phyloP scores from a whole-genome alignment of 352 stramenopile genomes.

The Elongisporangium anandrum region DNA sequence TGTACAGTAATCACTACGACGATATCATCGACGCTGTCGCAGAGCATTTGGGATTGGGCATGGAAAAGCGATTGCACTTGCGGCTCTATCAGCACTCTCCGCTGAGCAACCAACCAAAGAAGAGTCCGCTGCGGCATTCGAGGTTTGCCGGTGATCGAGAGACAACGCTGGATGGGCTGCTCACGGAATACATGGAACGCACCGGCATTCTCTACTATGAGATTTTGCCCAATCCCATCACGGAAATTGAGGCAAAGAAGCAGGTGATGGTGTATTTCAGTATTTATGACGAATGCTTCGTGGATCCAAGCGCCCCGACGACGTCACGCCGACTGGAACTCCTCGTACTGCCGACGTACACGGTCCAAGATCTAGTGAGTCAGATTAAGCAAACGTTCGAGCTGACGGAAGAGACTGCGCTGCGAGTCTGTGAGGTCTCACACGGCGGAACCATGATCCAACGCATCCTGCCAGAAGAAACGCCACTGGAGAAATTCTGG shows the following conservation, averaged over 20 bases:
- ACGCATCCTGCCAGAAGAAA: slow-evolving; percentile 30
- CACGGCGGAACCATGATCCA: slow-evolving; percentile 56
- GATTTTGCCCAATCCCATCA: slow-evolving; percentile 67
- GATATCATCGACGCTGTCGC: slow-evolving; percentile 66
- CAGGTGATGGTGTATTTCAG: slow-evolving; percentile 71
- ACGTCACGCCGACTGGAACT: slow-evolving; percentile 47
- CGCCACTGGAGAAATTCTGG: slow-evolving; percentile 51
- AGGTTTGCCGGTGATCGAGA: slow-evolving; percentile 49
- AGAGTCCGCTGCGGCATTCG: slow-evolving; percentile 58
- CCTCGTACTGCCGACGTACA: slow-evolving; percentile 50
- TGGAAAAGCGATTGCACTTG: slow-evolving; percentile 45
- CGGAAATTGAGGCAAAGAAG: slow-evolving; percentile 84
- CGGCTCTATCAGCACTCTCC: slow-evolving; percentile 83
- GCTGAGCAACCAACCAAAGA: slow-evolving; percentile 57
- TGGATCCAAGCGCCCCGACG: slow-evolving; percentile 25
- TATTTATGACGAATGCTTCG: slow-evolving; percentile 72
- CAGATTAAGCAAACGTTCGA: slow-evolving; percentile 44
- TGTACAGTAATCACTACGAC: slow-evolving; percentile 73
- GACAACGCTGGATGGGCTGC: slow-evolving; percentile 66
- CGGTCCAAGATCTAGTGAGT: slow-evolving; percentile 41
- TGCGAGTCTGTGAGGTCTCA: slow-evolving; percentile 63
- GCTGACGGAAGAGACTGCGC: slow-evolving; percentile 21
- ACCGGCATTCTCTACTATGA: slow-evolving; percentile 75
- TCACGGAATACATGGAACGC: slow-evolving; percentile 69
- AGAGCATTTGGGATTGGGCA: slow-evolving; percentile 28